Conservation (phyloP, 768 basidiomycete species). For the Pleurotus citrinopileatus region DNA sequence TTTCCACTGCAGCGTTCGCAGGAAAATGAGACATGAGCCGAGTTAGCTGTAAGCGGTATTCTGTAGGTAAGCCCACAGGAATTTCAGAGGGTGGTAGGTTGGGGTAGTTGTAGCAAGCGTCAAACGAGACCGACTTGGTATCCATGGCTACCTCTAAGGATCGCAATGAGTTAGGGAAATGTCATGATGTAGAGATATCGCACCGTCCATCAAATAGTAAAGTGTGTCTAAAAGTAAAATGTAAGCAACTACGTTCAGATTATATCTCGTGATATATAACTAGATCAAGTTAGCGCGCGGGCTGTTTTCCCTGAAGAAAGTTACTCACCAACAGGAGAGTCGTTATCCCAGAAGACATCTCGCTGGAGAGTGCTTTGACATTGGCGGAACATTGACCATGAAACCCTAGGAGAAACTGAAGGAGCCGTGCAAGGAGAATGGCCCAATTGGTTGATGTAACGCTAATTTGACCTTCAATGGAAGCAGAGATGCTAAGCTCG, state of each 20-base stretch:
- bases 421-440: conserved; percentile 59
- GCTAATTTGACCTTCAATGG: background rate
- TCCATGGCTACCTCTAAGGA: conserved; percentile 60
- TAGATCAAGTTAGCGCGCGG: conserved; percentile 22
- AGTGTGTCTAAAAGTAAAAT: conserved; percentile 72
- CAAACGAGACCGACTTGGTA: conserved; percentile 47
- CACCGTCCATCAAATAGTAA: conserved; percentile 73
- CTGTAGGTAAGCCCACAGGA: conserved; percentile 51
- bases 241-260: conserved; percentile 56
- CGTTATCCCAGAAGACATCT: conserved; percentile 43
- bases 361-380: conserved; percentile 42
- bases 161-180: background rate
- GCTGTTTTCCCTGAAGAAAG: conserved; percentile 10
- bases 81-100: conserved; percentile 45
- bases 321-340: conserved; percentile 49
- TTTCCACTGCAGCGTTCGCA: conserved; percentile 46
- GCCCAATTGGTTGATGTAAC: conserved; percentile 18
- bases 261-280: conserved; percentile 53
- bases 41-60: conserved; percentile 55
- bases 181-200: conserved; percentile 15
- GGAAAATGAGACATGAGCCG: conserved; percentile 56
- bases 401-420: conserved; percentile 76
- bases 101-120: conserved; percentile 69
- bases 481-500: background rate
- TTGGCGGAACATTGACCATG: conserved; percentile 52